These are phyloP conservation scores for Boletus eberwhitei DNA, from an alignment of 768 basidiomycete species.

Conservation along the genomic window DNA sequence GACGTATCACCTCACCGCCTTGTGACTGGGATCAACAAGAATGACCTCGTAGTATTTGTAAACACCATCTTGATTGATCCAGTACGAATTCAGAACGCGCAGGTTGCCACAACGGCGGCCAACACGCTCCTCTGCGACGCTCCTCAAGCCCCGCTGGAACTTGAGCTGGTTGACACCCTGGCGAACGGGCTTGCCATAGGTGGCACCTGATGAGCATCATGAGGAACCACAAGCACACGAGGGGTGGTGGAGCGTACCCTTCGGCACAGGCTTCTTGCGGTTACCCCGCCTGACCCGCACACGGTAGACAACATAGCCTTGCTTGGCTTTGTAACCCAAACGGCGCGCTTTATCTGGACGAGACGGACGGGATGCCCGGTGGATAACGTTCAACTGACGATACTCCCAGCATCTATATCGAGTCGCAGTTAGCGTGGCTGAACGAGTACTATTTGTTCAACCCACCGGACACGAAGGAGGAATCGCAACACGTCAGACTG, in stretches of 20 bases:
- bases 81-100: constrained; percentile 97
- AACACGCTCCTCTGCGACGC: constrained; percentile 96
- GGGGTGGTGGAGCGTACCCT: constrained; percentile 57
- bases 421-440: constrained; percentile 2
- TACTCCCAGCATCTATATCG: constrained; percentile 89
- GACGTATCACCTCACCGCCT: constrained; percentile 60
- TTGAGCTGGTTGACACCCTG: constrained; percentile 99
- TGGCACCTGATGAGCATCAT: constrained; percentile 62
- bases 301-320: constrained; percentile 98
- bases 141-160: constrained; percentile 89
- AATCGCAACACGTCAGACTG: constrained; percentile 97
- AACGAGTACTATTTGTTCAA: constrained; percentile 5
- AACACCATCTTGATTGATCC: constrained; percentile 98
- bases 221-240: background rate
- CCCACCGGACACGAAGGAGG: constrained; percentile 91
- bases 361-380: constrained; percentile 96
- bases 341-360: constrained; percentile 99
- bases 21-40: constrained; percentile 92
- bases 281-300: constrained; percentile 96
- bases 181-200: constrained; percentile 97
- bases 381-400: constrained; percentile 96
- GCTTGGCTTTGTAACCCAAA: constrained; percentile 99
- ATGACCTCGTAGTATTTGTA: constrained; percentile 99
- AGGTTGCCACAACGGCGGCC: constrained; percentile 95
- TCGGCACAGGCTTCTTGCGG: constrained; percentile 97